Evolutionary conservation across 1,139 yeast genomes (phyloP).

Genomic region (Yamadazyma dushanensis): DNA sequence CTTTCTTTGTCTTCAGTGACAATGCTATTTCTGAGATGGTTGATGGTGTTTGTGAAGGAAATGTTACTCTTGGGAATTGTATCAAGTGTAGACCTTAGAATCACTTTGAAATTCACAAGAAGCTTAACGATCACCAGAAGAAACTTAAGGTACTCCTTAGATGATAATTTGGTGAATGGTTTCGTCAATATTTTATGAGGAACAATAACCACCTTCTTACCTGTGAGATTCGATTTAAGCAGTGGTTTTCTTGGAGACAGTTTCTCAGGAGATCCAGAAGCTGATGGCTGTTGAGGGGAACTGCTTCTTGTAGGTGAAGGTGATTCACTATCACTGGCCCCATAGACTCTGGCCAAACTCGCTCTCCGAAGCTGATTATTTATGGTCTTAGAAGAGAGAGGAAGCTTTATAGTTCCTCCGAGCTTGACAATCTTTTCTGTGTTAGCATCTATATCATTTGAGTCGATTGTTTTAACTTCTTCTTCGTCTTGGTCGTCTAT

Average conservation of each 20-base stretch:
- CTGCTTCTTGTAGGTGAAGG: conserved; percentile 1
- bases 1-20: conserved; percentile 14
- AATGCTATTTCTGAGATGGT: conserved; percentile 12
- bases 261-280: conserved; percentile 2
- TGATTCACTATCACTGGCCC: conserved; percentile 1
- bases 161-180: conserved; percentile 40
- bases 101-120: conserved; percentile 34
- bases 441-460: conserved; percentile 8
- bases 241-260: conserved; percentile 8
- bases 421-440: conserved; percentile 35
- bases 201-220: conserved; percentile 34
- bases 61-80: conserved; percentile 11
- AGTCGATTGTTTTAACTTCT: conserved; percentile 11
- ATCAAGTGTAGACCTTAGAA: conserved; percentile 23
- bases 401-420: conserved; percentile 38
- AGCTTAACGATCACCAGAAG: conserved; percentile 40
- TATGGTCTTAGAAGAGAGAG: conserved; percentile 43
- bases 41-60: conserved; percentile 14
- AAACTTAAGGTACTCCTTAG: conserved; percentile 41
- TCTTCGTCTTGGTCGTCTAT: conserved; percentile 16
- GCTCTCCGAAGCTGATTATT: conserved; percentile 36
- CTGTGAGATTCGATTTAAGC: conserved; percentile 10
- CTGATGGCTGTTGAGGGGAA: neutral
- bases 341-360: conserved; percentile 10
- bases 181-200: conserved; percentile 46